Base-by-base conservation (phyloP, 2,329 filamentous ascomycete species). In the Alternaria tenuissima region DNA sequence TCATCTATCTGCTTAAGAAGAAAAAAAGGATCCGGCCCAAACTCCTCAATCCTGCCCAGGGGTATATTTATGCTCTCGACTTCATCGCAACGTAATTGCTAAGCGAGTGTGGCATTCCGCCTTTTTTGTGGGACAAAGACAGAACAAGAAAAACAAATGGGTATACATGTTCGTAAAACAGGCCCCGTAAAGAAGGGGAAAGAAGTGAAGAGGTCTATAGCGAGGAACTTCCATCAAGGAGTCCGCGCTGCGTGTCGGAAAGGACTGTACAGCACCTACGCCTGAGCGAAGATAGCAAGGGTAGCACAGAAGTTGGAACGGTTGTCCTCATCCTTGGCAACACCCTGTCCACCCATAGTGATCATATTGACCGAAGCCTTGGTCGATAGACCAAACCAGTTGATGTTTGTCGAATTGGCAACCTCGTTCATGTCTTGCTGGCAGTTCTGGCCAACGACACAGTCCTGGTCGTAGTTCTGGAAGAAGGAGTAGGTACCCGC, bases 401-500 rank as follows among this genome's bases (percentile, higher is more conserved):
- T 78, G 67, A 85, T 72, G 56, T 83, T 79, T 54, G 70, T 76
- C 6, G 74, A 76, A 62, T 76, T 75, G 51, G 81, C 78, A 49
- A 84, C 76, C 67, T 76, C 69, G 59, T 84, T 81, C 74, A 84
- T 84, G 73, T 83, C 73, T 64, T 78, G 70, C 75, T 87, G 85
- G 75, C 85, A 87, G 67, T 82, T 78, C 53, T 85, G 71, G 7
- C 69, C 68, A 0, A 70, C 54, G 4, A 86, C 74, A 67, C 85
- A 87, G 14, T 71, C 71, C 68, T 87, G 84, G 34, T 72, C 72
- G 76, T 88, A 88, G 76, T 86, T 83, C 68, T 85, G 80, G 79
- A 88, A 89, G 80, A 87, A 89, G 52, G 79, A 83, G 77, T 81
- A 82, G 84, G 91, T 76, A 80, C 83, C 83, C 1, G 78, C 74